Conservation (phyloP, 805 yeast genomes). For the Debaryomyces prosopidis region DNA sequence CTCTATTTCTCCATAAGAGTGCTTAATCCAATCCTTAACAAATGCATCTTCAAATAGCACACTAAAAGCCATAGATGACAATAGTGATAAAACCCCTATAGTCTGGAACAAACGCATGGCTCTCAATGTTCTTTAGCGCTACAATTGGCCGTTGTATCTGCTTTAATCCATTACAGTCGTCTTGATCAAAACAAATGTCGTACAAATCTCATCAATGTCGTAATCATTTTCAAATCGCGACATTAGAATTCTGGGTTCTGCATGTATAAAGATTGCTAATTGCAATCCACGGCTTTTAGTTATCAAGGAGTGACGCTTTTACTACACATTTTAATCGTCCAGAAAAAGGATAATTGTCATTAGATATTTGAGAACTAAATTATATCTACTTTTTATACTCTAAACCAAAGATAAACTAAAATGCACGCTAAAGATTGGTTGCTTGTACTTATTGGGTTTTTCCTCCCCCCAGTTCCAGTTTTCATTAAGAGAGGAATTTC, state of each 20-base stretch:
- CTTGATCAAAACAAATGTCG: no score
- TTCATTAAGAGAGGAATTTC: slow-evolving; percentile 70
- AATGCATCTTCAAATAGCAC: slow-evolving; percentile 50
- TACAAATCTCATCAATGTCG: no score
- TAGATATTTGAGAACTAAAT: no score
- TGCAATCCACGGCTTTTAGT: no score
- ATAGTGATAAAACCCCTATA: not conserved
- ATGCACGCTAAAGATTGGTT: slow-evolving; percentile 58
- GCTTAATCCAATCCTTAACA: slow-evolving; percentile 54
- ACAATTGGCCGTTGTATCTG: not conserved
- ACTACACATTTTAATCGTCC: no score
- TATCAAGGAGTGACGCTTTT: no score
- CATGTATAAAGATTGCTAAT: no score
- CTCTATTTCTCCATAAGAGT: slow-evolving; percentile 41
- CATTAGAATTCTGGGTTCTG: no score
- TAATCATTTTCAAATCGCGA: no score
- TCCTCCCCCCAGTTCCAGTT: slow-evolving; percentile 80
- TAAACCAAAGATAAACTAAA: slow-evolving; percentile 7
- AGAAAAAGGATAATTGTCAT: no score
- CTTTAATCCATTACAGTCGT: no score
- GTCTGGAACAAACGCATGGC: not conserved
- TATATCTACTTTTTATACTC: no score
- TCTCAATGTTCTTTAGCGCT: not conserved
- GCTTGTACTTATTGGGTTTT: slow-evolving; percentile 64
- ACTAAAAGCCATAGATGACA: slow-evolving; percentile 18